Evolutionary conservation across 1,139 yeast genomes (phyloP).

Genomic region (Geotrichum carabidarum): DNA sequence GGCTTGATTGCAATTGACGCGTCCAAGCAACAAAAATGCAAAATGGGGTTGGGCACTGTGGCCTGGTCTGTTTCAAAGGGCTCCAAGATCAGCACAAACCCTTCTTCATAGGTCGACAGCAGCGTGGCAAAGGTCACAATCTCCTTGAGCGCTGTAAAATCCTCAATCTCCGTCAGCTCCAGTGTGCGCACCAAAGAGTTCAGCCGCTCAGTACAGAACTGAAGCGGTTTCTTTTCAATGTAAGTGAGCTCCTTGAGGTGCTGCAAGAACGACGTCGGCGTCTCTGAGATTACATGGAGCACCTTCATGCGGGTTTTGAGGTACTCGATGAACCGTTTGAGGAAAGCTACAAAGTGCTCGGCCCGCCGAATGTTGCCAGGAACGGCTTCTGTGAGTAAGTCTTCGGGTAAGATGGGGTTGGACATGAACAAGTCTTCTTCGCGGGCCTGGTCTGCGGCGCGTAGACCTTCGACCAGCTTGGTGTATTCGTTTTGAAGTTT

Average conservation of each 20-base stretch:
- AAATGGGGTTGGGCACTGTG: conserved; percentile 95
- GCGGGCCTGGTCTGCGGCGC: conserved; percentile 68
- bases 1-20: conserved; percentile 98
- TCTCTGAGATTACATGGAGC: conserved; percentile 91
- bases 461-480: conserved; percentile 79
- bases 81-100: conserved; percentile 84
- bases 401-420: conserved; percentile 82
- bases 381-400: conserved; percentile 81
- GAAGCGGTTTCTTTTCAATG: conserved; percentile 82
- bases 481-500: conserved; percentile 87
- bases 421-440: conserved; percentile 81
- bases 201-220: conserved; percentile 87
- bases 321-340: conserved; percentile 88
- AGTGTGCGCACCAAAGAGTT: conserved; percentile 83
- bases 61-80: conserved; percentile 97
- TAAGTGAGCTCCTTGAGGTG: conserved; percentile 90
- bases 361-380: conserved; percentile 97
- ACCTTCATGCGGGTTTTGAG: conserved; percentile 96
- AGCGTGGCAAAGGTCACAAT: conserved; percentile 95
- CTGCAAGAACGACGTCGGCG: conserved; percentile 86
- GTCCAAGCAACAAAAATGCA: conserved; percentile 90
- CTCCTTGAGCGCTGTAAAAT: conserved; percentile 86
- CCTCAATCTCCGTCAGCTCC: conserved; percentile 84
- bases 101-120: conserved; percentile 89
- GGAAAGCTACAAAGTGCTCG: conserved; percentile 89